Evolutionary conservation across 106 monocot genomes (phyloP).

Genomic region (Posidonia australis): DNA sequence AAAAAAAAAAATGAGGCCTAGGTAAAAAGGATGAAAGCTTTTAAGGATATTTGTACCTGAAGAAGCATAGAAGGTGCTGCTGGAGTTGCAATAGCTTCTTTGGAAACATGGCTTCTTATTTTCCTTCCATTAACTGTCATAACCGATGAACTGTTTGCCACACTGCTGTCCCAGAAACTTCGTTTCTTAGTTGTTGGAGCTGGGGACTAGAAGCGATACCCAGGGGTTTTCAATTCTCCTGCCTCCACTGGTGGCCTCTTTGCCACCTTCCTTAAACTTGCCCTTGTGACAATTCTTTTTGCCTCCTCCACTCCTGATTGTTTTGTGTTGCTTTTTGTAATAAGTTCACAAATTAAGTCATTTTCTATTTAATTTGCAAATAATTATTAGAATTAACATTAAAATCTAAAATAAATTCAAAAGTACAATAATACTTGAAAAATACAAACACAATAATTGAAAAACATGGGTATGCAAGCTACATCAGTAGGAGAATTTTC

Average conservation of each 20-base stretch:
- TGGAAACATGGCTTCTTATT: slow-evolving; percentile 53
- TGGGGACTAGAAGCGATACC: slow-evolving; percentile 51
- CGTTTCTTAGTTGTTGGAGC: slow-evolving; percentile 56
- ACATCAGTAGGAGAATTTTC: slow-evolving; percentile 53
- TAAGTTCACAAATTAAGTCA: slow-evolving; percentile 15
- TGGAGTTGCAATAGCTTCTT: slow-evolving; percentile 16
- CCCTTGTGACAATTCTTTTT: slow-evolving; percentile 11
- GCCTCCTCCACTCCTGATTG: background rate
- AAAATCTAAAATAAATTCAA: too few species aligned
- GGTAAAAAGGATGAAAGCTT: too few species aligned
- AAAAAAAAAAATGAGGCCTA: too few species aligned
- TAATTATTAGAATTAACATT: too few species aligned
- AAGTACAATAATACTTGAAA: too few species aligned
- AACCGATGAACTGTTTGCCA: slow-evolving; percentile 57
- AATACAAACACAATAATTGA: too few species aligned
- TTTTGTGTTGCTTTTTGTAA: background rate
- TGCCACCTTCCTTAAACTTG: slow-evolving; percentile 24
- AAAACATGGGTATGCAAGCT: slow-evolving; percentile 71
- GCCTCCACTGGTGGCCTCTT: slow-evolving; percentile 10
- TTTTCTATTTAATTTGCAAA: slow-evolving; percentile 20
- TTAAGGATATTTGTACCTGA: slow-evolving; percentile 84
- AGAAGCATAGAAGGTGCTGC: slow-evolving; percentile 69
- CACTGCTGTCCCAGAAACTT: slow-evolving; percentile 80
- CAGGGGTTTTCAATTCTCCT: slow-evolving; percentile 50
- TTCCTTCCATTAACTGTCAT: slow-evolving; percentile 55